These are phyloP conservation scores for Cairneyella variabilis DNA, from an alignment of 495 filamentous ascomycete species.

Conservation along the genomic window DNA sequence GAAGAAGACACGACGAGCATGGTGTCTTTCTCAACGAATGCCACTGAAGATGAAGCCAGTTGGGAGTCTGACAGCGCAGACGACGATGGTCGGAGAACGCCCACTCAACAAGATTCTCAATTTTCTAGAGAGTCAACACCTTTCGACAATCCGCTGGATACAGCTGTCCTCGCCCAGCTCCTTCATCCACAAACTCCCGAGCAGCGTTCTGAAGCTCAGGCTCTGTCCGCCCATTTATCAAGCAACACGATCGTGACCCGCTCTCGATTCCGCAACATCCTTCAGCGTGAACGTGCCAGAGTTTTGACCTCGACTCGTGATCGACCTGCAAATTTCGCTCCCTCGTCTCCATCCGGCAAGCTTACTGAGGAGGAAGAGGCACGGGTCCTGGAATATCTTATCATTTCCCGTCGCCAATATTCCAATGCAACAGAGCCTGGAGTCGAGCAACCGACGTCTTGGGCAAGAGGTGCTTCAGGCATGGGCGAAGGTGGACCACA, in stretches of 20 bases:
- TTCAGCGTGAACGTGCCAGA: slow-evolving; percentile 60
- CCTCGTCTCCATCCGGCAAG: slow-evolving; percentile 26
- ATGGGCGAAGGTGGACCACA: slow-evolving; percentile 74
- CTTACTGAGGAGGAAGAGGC: slow-evolving; percentile 72
- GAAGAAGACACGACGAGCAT: slow-evolving; percentile 78
- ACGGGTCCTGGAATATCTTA: slow-evolving; percentile 73
- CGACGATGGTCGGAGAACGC: slow-evolving; percentile 66
- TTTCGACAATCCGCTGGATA: slow-evolving; percentile 60
- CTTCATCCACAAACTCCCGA: slow-evolving; percentile 77
- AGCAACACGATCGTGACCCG: slow-evolving; percentile 73
- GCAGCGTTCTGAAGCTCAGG: slow-evolving; percentile 72
- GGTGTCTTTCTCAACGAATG: slow-evolving; percentile 51
- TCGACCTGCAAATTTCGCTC: slow-evolving; percentile 22
- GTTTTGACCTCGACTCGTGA: slow-evolving; percentile 54
- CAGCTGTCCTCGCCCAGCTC: slow-evolving; percentile 69
- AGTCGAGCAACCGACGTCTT: slow-evolving; percentile 33
- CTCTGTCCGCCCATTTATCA: slow-evolving; percentile 76
- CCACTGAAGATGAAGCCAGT: slow-evolving; percentile 35
- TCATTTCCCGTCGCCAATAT: slow-evolving; percentile 55
- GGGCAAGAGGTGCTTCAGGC: slow-evolving; percentile 64
- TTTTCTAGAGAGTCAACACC: slow-evolving; percentile 55
- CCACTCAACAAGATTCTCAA: slow-evolving; percentile 50
- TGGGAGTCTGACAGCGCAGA: slow-evolving; percentile 36
- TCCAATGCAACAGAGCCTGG: slow-evolving; percentile 20
- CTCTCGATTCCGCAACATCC: slow-evolving; percentile 62